phyloP scores from a whole-genome alignment of 1,284 basidiomycete species.

The Calocybe gambosa region DNA sequence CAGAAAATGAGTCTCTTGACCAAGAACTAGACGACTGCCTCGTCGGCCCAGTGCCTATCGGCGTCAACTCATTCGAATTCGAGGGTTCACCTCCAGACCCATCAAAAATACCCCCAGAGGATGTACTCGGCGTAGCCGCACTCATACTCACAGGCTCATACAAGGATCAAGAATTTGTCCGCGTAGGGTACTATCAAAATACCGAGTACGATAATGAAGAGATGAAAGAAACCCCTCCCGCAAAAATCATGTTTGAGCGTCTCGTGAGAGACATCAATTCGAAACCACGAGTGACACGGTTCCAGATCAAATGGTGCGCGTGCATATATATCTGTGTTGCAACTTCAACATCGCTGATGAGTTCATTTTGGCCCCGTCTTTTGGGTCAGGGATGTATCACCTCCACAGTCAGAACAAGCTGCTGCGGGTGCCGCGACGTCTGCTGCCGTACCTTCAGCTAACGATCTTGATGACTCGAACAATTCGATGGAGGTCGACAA shows the following conservation, averaged over 20 bases:
- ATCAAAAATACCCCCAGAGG: slow-evolving; percentile 73
- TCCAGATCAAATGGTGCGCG: slow-evolving; percentile 79
- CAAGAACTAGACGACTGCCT: slow-evolving; percentile 96
- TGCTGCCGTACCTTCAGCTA: slow-evolving; percentile 73
- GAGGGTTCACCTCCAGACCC: slow-evolving; percentile 71
- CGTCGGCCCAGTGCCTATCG: slow-evolving; percentile 92
- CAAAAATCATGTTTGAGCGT: slow-evolving; percentile 68
- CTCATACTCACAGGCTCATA: slow-evolving; percentile 89
- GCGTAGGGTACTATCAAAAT: slow-evolving; percentile 99
- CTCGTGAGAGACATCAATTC: slow-evolving; percentile 84
- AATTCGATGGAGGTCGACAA: slow-evolving; percentile 18
- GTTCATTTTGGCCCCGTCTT: background rate
- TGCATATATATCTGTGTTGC: slow-evolving; percentile 1
- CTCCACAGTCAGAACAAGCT: slow-evolving; percentile 41
- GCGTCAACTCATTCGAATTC: slow-evolving; percentile 97
- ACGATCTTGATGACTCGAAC: slow-evolving; percentile 46
- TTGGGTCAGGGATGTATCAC: slow-evolving; percentile 57
- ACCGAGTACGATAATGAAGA: slow-evolving; percentile 96
- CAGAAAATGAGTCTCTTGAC: slow-evolving; percentile 86
- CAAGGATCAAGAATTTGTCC: slow-evolving; percentile 94
- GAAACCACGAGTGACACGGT: slow-evolving; percentile 92
- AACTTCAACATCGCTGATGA: slow-evolving; percentile 5
- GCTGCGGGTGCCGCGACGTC: slow-evolving; percentile 67
- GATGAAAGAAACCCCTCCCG: slow-evolving; percentile 71
- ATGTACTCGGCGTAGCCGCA: slow-evolving; percentile 86